Evolutionary conservation across 805 yeast genomes (phyloP).

Genomic region (Spathaspora arborariae): DNA sequence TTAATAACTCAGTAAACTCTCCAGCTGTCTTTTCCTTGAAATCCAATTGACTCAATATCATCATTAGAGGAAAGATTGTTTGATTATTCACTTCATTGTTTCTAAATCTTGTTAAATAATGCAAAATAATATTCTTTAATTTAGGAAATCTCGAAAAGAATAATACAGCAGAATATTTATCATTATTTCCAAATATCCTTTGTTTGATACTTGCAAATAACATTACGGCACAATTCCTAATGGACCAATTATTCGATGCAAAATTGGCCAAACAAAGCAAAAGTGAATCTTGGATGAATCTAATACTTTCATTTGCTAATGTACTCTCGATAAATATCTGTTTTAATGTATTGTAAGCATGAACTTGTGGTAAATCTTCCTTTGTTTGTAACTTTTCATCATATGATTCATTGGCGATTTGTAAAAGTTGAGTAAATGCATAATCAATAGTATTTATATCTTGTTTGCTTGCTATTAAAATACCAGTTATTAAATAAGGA

Average conservation of each 20-base stretch:
- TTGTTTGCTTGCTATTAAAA: slow-evolving; percentile 47
- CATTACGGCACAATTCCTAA: slow-evolving; percentile 92
- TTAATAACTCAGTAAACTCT: background rate
- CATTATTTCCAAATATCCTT: slow-evolving; percentile 64
- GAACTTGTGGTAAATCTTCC: slow-evolving; percentile 84
- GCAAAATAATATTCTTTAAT: slow-evolving; percentile 47
- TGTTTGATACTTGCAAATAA: slow-evolving; percentile 81
- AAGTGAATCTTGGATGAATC: slow-evolving; percentile 55
- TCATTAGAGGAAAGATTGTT: slow-evolving; percentile 69
- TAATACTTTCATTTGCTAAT: slow-evolving; percentile 50
- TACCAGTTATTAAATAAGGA: slow-evolving; percentile 74
- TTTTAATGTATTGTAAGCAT: slow-evolving; percentile 83
- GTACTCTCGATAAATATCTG: slow-evolving; percentile 70
- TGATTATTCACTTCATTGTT: slow-evolving; percentile 28
- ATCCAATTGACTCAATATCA: slow-evolving; percentile 66
- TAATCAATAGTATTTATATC: slow-evolving; percentile 8
- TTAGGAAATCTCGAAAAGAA: slow-evolving; percentile 68
- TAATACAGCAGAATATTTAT: slow-evolving; percentile 52
- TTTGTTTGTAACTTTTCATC: slow-evolving; percentile 44
- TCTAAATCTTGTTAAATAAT: slow-evolving; percentile 29
- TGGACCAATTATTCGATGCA: slow-evolving; percentile 71
- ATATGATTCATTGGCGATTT: slow-evolving; percentile 52
- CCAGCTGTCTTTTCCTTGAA: slow-evolving; percentile 27
- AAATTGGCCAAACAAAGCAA: slow-evolving; percentile 60
- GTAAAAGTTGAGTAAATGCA: slow-evolving; percentile 50